Base-by-base conservation (phyloP, 768 basidiomycete species). In the Lactarius akahatsu region DNA sequence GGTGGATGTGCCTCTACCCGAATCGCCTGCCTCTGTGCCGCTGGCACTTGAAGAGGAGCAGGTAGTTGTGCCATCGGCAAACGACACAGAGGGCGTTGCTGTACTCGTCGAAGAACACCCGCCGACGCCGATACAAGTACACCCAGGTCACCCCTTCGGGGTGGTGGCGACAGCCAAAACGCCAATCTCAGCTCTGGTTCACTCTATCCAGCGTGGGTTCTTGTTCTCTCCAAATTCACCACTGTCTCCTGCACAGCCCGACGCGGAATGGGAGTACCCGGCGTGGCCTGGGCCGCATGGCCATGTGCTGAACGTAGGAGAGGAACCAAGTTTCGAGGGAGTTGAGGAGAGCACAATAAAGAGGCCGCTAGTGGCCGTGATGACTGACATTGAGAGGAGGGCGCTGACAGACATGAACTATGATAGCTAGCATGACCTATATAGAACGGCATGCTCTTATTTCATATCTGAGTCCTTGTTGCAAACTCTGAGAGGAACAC, bases 181-280 rank as follows among this genome's bases (percentile, higher is more conserved):
- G 36, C 89, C 89, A 2, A 90, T 90, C 57, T 88, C 89, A 8
- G 78, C 83, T 10, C 80, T 90, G 36, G 72, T 78, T 28, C 71
- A 72, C 58, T 72, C 87, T 3, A 90, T 90, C 63, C 82, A 90
- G 69, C 82, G 80, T 18, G 89, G 88, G 38, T 90, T 90, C 74
- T 74, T 86, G n/a, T 81, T 85, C 69, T 85, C 87, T 4, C 88
- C 87, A 18, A 79, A 78, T n/a, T 80, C 83, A 1, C 86, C 86
- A 2, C 78, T 88, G 43, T 86, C 87, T 2, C 86, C 86, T 20
- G 82, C 84, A 30, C 78, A 82, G 63, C 77, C 80, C 36, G 83
- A 86, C 66, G 57, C 38, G 23, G 63, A 63, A 41, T 67, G 70
- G 62, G 70, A 63, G 32, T 67, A 40, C 59, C 64, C 68, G 1